A percentile compares a stretch with the other conserved stretches of the same genome.
Conservation (phyloP, 1,284 basidiomycete genomes). For the Microstroma glucosiphilum region DNA sequence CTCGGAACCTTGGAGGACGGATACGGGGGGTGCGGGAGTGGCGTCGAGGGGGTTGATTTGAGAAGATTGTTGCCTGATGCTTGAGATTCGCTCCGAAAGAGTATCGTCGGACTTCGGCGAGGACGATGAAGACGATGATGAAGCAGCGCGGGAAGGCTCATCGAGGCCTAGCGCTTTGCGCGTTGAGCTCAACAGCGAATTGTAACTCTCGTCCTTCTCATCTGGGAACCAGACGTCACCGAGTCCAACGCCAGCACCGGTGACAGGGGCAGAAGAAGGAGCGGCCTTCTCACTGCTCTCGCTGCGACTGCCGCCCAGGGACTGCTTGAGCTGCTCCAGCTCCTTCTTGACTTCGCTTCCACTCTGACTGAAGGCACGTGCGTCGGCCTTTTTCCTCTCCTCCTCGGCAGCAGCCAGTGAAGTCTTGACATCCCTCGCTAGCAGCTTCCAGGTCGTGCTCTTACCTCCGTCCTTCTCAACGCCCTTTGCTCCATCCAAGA, state of each 20-base stretch:
- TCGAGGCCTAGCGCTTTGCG: not conserved
- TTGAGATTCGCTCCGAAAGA: too few relatives aligned
- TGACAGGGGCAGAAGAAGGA: not conserved
- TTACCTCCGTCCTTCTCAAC: conserved; percentile 1
- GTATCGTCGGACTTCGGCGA: too few relatives aligned
- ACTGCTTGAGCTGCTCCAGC: not conserved
- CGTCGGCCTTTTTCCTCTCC: not conserved
- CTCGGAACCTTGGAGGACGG: not conserved
- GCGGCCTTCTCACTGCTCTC: not conserved
- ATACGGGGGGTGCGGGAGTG: not conserved
- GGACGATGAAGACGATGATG: too few relatives aligned
- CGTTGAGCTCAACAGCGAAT: not conserved
- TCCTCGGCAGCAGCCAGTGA: not conserved
- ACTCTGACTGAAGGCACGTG: not conserved
- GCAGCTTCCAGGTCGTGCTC: not conserved
- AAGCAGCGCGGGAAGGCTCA: too few relatives aligned
- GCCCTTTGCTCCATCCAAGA: not conserved
- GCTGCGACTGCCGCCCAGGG: not conserved
- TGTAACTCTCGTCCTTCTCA: not conserved
- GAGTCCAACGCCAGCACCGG: not conserved
- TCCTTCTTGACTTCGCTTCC: not conserved
- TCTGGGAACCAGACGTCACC: not conserved
- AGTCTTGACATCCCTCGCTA: not conserved
- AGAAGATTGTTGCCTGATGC: not conserved
- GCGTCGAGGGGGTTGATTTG: not conserved